Base-by-base conservation (phyloP, 495 filamentous ascomycete species). In the Penicillium bialowiezense region DNA sequence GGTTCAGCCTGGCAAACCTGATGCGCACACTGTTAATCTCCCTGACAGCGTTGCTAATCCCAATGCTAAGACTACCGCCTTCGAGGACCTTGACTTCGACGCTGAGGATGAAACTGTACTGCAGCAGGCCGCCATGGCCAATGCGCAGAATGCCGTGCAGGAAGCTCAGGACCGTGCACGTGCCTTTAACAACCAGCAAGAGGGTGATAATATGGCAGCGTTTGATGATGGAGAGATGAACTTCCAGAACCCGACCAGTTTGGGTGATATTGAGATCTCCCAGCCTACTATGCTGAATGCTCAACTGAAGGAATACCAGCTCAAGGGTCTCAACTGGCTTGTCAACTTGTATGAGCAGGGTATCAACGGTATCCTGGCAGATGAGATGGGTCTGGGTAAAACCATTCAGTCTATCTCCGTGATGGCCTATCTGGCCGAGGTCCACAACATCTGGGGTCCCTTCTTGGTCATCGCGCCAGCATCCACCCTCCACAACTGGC, bases 371-470 rank as follows among this genome's bases (percentile, higher is more conserved):
- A 98, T 98, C 50, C 75, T 98, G 48, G 93, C 93, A 56, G 93
- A 98, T 60, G 93, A 98, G 73, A 98, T 98, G 93, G 93, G 93
- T 83, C 87, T 98, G 23, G 93, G 93, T 56, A 98, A 98, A 70
- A 98, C 93, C 14, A 90, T 98, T 17, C 93, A 98, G 74, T 96
- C 91, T 5, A 98, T 98, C 50, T 97, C 93, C 3, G 95, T 98
- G 51, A 97, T 98, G 95, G 91, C 90, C 12, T 97, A 98, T 65
- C 86, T 98, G 15, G 93, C 93, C 8, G 95, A 98, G 69, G 85
- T 87, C 50, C 89, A 98, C 73, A 90, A 95, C 56, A 96, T 98
- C 63, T 98, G 93, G 93, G 93, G 93, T 26, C 93, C 93, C 1
- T 98, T 97, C 78, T 71, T 98, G 35, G 93, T 98, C 57, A 92